These are phyloP conservation scores for Pholiota molesta DNA, from an alignment of 768 basidiomycete genomes.

Conservation along the genomic window DNA sequence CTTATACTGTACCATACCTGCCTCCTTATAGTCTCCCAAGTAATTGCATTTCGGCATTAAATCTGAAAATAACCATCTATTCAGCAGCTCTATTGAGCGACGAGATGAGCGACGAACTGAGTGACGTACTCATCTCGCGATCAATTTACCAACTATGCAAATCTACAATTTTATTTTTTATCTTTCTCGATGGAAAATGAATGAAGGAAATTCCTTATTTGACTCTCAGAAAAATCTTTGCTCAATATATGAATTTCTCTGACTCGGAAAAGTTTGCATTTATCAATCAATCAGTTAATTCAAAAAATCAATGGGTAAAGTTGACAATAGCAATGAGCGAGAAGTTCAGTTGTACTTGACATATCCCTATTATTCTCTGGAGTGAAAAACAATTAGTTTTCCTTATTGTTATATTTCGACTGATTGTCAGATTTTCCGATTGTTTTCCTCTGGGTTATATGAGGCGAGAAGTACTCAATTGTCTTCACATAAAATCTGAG, in stretches of 20 bases:
- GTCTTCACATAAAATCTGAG: neutral
- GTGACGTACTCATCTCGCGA: neutral
- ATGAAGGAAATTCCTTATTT: neutral
- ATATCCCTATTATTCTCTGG: neutral
- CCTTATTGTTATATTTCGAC: neutral
- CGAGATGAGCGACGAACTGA: neutral
- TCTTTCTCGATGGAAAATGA: neutral
- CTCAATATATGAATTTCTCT: neutral
- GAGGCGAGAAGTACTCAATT: neutral
- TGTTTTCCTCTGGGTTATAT: neutral
- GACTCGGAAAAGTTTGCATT: neutral
- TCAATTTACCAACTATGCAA: neutral
- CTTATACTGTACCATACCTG: too few species aligned
- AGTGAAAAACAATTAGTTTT: neutral
- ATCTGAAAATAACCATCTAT: too few species aligned
- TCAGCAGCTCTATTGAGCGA: neutral
- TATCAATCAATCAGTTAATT: neutral
- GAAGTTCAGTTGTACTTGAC: neutral
- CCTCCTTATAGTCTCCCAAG: too few species aligned
- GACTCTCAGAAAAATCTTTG: neutral
- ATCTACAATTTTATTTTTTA: neutral
- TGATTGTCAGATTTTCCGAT: neutral
- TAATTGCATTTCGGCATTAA: too few species aligned
- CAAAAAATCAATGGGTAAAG: neutral
- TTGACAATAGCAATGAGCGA: neutral